Evolutionary conservation across 805 yeast species (phyloP).

Genomic region (Maudiozyma pseudohumilis): DNA sequence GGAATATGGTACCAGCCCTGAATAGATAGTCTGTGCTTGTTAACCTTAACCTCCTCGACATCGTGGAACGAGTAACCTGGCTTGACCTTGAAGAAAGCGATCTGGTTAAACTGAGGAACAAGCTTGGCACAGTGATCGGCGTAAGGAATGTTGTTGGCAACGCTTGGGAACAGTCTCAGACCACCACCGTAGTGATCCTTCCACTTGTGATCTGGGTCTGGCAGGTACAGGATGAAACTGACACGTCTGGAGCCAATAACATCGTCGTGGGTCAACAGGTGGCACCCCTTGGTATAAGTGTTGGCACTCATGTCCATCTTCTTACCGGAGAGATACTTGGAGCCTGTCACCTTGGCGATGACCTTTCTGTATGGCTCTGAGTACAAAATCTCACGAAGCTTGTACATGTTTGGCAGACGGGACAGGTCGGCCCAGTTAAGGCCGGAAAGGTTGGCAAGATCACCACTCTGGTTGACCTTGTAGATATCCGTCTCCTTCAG

Average conservation of each 20-base stretch:
- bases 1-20: conserved; percentile 99
- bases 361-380: conserved; percentile 76
- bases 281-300: conserved; percentile 88
- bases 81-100: conserved; percentile 90
- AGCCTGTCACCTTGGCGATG: conserved; percentile 65
- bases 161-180: conserved; percentile 72
- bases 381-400: conserved; percentile 78
- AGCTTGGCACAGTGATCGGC: conserved; percentile 61
- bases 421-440: conserved; percentile 65
- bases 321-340: conserved; percentile 83
- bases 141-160: conserved; percentile 81
- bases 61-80: conserved; percentile 97
- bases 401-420: conserved; percentile 63
- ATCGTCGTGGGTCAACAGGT: conserved; percentile 90
- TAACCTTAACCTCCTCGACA: conserved; percentile 92
- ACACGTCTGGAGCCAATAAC: conserved; percentile 93
- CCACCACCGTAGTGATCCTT: conserved; percentile 91
- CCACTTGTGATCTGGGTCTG: conserved; percentile 88
- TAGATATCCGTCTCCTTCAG: conserved; percentile 95
- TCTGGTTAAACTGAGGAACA: conserved; percentile 90
- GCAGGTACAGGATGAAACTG: conserved; percentile 83
- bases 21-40: conserved; percentile 80
- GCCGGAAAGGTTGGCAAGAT: conserved; percentile 84
- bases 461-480: conserved; percentile 83
- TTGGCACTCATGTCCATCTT: conserved; percentile 91